A percentile compares a stretch with the other conserved stretches of the same genome.
phyloP scores from a whole-genome alignment of 2,329 filamentous ascomycete genomes.

The Fusarium decemcellulare region DNA sequence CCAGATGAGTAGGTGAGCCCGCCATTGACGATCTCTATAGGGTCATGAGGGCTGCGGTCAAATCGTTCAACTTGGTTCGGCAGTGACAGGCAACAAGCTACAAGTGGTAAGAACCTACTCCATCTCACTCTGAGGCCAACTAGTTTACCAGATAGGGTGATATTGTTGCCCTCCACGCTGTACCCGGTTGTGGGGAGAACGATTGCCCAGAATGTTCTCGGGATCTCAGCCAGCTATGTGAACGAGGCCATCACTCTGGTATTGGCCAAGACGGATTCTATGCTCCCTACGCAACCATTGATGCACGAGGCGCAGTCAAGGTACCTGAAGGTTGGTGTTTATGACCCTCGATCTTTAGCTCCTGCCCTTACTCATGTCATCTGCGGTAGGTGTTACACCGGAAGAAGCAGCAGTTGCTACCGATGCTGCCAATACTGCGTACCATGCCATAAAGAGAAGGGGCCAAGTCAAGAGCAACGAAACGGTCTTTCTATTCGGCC shows the following conservation, averaged over 20 bases:
- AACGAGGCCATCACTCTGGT: slow-evolving; percentile 56
- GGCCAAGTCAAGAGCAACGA: slow-evolving; percentile 29
- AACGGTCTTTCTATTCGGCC: slow-evolving; percentile 34
- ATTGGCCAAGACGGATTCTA: slow-evolving; percentile 61
- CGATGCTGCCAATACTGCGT: slow-evolving; percentile 40
- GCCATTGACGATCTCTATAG: slow-evolving; percentile 1
- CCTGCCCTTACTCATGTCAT: neutral
- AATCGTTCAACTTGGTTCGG: slow-evolving; percentile 25
- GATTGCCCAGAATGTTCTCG: slow-evolving; percentile 55
- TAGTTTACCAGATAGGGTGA: slow-evolving; percentile 27
- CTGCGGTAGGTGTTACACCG: slow-evolving; percentile 24
- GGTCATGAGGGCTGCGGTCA: slow-evolving; percentile 40
- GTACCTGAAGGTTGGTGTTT: slow-evolving; percentile 23
- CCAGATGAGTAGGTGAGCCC: too few species aligned
- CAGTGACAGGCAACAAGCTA: neutral
- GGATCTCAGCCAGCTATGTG: slow-evolving; percentile 55
- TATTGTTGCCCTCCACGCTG: slow-evolving; percentile 40
- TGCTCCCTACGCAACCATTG: slow-evolving; percentile 55
- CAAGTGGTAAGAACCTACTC: slow-evolving; percentile 18
- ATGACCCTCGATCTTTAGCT: too few species aligned
- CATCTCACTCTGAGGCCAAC: rapidly evolving
- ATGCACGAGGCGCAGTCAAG: slow-evolving; percentile 36
- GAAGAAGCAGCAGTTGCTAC: slow-evolving; percentile 40
- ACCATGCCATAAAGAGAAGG: slow-evolving; percentile 35
- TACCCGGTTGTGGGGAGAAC: slow-evolving; percentile 26